phyloP scores from a whole-genome alignment of 164 flowering plant species.

The Sedum album region DNA sequence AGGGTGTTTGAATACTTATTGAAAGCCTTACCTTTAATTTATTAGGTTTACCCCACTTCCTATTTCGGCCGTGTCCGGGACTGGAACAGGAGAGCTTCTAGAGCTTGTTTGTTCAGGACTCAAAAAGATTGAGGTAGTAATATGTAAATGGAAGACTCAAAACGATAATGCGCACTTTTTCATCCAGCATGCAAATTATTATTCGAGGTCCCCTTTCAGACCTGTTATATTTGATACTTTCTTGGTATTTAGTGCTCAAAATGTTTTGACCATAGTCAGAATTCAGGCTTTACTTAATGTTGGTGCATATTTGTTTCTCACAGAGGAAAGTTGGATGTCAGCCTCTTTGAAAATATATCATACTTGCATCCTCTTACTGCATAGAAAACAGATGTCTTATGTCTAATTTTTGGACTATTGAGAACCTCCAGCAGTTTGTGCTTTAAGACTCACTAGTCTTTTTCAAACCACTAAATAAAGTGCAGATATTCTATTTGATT shows the following conservation, averaged over 20 bases:
- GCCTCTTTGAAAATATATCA: neutral
- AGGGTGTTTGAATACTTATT: neutral
- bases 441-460: neutral
- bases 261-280: neutral
- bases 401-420: neutral
- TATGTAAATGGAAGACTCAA: neutral
- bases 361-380: neutral
- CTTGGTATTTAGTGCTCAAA: neutral
- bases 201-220: neutral
- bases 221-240: neutral
- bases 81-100: conserved; percentile 97
- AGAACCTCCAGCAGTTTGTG: too few relatives aligned
- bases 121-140: conserved; percentile 49
- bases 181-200: neutral
- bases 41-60: conserved; percentile 73
- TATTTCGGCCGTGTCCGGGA: conserved; percentile 87
- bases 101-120: conserved; percentile 77
- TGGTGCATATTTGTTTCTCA: neutral
- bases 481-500: conserved; percentile 1
- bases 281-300: neutral
- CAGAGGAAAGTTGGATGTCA: neutral
- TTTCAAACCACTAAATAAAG: neutral
- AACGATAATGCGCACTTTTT: neutral
- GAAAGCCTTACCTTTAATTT: neutral
- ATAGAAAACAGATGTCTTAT: neutral